Conservation (phyloP, 116 monocot species). For the Phalaenopsis hybrid region DNA sequence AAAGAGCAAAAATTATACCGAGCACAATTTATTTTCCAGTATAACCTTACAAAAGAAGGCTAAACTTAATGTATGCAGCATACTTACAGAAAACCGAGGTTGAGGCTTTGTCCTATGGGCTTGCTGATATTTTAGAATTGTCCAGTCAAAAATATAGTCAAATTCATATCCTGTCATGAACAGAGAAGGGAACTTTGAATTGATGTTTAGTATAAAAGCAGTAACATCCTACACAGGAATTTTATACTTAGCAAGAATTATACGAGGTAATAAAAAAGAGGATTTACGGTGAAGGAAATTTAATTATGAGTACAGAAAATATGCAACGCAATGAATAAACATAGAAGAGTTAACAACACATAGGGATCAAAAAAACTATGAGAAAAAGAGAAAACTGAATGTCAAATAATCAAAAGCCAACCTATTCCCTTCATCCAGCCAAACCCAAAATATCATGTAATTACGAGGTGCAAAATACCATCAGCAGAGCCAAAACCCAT, state of each 20-base stretch:
- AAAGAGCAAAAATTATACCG: neutral
- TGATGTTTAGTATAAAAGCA: neutral
- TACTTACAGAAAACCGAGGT: conserved; percentile 54
- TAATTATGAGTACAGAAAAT: neutral
- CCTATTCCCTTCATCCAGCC: neutral
- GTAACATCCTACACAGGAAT: neutral
- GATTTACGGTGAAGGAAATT: neutral
- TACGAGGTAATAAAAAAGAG: neutral
- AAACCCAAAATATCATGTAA: neutral
- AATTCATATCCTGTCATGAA: conserved; percentile 56
- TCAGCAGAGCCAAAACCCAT: neutral
- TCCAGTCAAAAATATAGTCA: conserved; percentile 95
- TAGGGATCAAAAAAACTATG: neutral
- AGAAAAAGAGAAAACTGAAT: neutral
- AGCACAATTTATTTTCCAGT: neutral
- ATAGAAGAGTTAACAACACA: neutral
- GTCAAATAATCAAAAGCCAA: neutral
- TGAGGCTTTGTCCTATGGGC: conserved; percentile 54
- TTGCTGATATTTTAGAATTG: conserved; percentile 77
- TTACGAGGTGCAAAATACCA: neutral
- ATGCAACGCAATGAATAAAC: neutral
- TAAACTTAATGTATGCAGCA: conserved; percentile 9
- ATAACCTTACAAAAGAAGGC: neutral
- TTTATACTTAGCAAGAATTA: neutral
- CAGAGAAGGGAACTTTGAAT: neutral